Evolutionary conservation across 495 filamentous ascomycete genomes (phyloP).

Genomic region (Lophiostoma macrostomum): DNA sequence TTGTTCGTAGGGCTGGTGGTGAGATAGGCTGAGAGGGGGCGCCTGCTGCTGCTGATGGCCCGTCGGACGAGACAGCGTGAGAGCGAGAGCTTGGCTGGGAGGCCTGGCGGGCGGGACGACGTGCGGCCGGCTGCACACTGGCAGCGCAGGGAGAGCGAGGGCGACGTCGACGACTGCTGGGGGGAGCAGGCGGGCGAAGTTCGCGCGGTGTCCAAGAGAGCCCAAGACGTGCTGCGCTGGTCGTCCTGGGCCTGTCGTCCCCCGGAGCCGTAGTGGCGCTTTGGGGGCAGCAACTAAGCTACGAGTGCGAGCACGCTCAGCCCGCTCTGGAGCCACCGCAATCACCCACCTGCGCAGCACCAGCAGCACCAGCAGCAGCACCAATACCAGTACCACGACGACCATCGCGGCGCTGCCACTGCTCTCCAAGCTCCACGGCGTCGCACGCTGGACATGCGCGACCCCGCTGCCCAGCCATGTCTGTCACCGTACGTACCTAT

Average conservation of each 20-base stretch:
- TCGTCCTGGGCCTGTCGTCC: no score
- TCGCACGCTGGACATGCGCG: neutral
- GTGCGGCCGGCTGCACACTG: neutral
- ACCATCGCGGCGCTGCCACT: constrained; percentile 14
- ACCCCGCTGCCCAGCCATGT: constrained; percentile 28
- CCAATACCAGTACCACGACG: no score
- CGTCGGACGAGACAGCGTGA: neutral
- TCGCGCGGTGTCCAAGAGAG: no score
- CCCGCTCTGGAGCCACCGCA: no score
- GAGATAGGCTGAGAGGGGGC: constrained; percentile 11
- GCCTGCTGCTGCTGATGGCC: constrained; percentile 20
- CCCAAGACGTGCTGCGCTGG: no score
- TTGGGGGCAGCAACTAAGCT: no score
- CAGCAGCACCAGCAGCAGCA: no score
- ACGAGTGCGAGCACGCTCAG: no score
- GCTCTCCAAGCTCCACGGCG: neutral
- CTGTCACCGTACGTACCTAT: constrained; percentile 38
- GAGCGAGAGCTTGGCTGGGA: neutral
- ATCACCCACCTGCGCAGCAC: no score
- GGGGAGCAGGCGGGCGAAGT: neutral
- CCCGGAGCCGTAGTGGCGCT: no score
- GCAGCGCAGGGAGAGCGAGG: neutral
- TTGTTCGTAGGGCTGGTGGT: constrained; percentile 19
- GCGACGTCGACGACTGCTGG: neutral
- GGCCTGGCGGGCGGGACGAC: neutral